Conservation (phyloP, 331 rosid genomes). For the Malus hybrid region DNA sequence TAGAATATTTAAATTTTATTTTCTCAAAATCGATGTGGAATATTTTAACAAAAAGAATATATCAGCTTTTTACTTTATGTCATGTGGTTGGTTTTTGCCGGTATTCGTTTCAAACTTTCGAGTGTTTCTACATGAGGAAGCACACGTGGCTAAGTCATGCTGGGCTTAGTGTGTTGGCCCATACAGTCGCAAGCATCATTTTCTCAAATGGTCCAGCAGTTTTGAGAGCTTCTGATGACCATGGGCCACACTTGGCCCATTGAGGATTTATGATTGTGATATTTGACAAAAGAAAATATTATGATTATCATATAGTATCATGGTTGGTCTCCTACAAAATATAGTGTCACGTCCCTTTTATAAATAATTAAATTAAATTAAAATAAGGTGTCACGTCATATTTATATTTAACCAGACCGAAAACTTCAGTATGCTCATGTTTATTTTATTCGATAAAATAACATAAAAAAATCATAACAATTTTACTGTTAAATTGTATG, state of each 20-base stretch:
- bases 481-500: no score
- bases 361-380: not conserved
- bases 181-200: slow-evolving; percentile 1
- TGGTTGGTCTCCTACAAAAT: not conserved
- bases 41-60: no score
- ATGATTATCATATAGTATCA: not conserved
- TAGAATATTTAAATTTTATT: no score
- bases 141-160: slow-evolving; percentile 13
- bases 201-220: not conserved
- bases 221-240: not conserved
- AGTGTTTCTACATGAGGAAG: slow-evolving; percentile 2
- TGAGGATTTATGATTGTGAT: not conserved
- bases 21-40: no score
- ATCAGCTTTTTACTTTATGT: no score
- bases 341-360: not conserved
- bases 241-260: not conserved
- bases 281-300: not conserved
- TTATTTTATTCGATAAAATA: no score
- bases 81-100: not conserved
- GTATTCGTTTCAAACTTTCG: not conserved
- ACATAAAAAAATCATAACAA: no score
- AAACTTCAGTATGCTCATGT: no score
- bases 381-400: not conserved
- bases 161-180: slow-evolving; percentile 14
- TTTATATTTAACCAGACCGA: no score